These are phyloP conservation scores for Tylopilus sp. DNA, from an alignment of 1,284 basidiomycete species.

Conservation along the genomic window DNA sequence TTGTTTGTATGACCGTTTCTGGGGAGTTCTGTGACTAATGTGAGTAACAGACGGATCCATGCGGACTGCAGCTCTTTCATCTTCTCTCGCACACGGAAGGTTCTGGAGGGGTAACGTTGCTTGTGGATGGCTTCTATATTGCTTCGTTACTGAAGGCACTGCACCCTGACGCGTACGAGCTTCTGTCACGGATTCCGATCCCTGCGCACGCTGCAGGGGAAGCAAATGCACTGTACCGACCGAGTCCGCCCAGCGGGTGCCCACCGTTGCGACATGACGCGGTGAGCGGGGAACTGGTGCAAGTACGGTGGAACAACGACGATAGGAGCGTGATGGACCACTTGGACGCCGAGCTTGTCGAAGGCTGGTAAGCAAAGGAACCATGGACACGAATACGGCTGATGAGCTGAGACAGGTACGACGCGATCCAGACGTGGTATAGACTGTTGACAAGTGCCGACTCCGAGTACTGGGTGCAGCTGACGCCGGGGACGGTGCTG, in stretches of 20 bases:
- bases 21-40: constrained; percentile 13
- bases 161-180: constrained; percentile 71
- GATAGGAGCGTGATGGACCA: constrained; percentile 81
- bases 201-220: constrained; percentile 91
- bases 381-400: neutral
- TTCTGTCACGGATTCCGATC: constrained; percentile 71
- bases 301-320: constrained; percentile 94
- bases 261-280: constrained; percentile 72
- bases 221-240: constrained; percentile 59
- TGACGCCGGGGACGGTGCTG: constrained; percentile 82
- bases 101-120: constrained; percentile 81
- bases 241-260: constrained; percentile 57
- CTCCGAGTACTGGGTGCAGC: constrained; percentile 89
- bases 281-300: constrained; percentile 60
- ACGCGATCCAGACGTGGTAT: constrained; percentile 81
- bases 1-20: constrained; percentile 46
- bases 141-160: constrained; percentile 76
- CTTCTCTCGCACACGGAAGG: constrained; percentile 84
- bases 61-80: constrained; percentile 94
- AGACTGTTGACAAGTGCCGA: constrained; percentile 73
- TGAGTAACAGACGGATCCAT: constrained; percentile 76
- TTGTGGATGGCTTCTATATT: constrained; percentile 94
- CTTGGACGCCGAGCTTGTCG: constrained; percentile 58
- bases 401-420: constrained; percentile 57
- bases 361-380: constrained; percentile 59